Conservation (phyloP, 148 eudicot genomes). For the Linanthus parryae region DNA sequence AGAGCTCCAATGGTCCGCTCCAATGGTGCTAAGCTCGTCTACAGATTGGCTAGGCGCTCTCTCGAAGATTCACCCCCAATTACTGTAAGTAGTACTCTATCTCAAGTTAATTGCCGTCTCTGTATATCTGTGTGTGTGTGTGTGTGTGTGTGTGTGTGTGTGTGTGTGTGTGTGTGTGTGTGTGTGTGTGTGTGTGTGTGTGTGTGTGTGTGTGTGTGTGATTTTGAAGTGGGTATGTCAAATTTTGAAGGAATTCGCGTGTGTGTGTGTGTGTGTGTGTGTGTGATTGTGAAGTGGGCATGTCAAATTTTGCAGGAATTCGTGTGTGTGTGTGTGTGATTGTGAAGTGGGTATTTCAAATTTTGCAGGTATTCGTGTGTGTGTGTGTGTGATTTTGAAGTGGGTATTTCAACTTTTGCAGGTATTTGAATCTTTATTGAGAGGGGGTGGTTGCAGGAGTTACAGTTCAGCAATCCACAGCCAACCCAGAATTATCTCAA, state of each 20-base stretch:
- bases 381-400: background rate
- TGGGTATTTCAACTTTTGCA: slow-evolving; percentile 22
- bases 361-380: slow-evolving; percentile 24
- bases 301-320: too few relatives aligned
- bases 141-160: background rate
- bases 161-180: background rate
- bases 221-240: too few relatives aligned
- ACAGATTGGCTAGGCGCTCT: slow-evolving; percentile 19
- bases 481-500: slow-evolving; percentile 18
- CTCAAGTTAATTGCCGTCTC: background rate
- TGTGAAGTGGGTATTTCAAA: slow-evolving; percentile 3
- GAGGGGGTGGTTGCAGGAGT: slow-evolving; percentile 24
- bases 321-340: background rate
- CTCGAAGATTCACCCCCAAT: slow-evolving; percentile 4
- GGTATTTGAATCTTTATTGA: slow-evolving; percentile 26
- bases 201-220: too few relatives aligned
- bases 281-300: too few relatives aligned
- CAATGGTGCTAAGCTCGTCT: slow-evolving; percentile 24
- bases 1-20: slow-evolving; percentile 26
- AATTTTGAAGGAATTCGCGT: background rate
- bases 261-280: too few relatives aligned
- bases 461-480: slow-evolving; percentile 25
- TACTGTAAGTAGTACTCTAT: background rate
- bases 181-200: background rate
- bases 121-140: background rate